Evolutionary conservation across 169 alveolate genomes (phyloP).

Genomic region (Plasmodium berghei): DNA sequence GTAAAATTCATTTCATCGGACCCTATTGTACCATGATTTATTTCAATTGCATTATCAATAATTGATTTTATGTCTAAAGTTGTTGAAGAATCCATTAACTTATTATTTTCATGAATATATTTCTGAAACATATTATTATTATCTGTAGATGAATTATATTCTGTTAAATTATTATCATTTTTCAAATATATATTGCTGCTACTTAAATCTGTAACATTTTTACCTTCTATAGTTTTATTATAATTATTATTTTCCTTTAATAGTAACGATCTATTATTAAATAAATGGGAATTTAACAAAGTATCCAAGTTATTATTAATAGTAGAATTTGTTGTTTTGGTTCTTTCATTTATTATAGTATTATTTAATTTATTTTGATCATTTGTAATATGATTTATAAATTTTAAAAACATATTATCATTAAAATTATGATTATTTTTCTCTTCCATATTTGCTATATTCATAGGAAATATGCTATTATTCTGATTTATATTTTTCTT

Average conservation of each 20-base stretch:
- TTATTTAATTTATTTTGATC: conserved; percentile 23
- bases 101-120: conserved; percentile 20
- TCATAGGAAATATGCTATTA: not conserved
- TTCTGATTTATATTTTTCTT: not conserved
- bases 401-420: conserved; percentile 4
- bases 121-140: conserved; percentile 11
- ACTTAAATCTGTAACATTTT: conserved; percentile 16
- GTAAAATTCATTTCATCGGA: conserved; percentile 46
- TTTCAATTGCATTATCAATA: conserved; percentile 66
- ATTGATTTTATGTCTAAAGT: conserved; percentile 47
- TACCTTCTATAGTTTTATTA: conserved; percentile 21
- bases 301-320: conserved; percentile 35
- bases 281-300: conserved; percentile 24
- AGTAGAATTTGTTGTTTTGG: conserved; percentile 28
- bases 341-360: conserved; percentile 47
- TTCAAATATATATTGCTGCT: not conserved
- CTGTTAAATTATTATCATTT: conserved; percentile 3
- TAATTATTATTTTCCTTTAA: conserved; percentile 2
- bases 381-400: conserved; percentile 14
- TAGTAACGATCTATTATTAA: conserved; percentile 4
- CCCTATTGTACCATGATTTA: conserved; percentile 13
- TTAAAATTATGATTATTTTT: conserved; percentile 3
- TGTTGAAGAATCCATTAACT: conserved; percentile 21
- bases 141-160: conserved; percentile 1
- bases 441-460: conserved; percentile 15